Evolutionary conservation across 352 stramenopile genomes (phyloP), one percentile per base, ranked within the genome.

Genomic region (Globisporangium nagaii): DNA sequence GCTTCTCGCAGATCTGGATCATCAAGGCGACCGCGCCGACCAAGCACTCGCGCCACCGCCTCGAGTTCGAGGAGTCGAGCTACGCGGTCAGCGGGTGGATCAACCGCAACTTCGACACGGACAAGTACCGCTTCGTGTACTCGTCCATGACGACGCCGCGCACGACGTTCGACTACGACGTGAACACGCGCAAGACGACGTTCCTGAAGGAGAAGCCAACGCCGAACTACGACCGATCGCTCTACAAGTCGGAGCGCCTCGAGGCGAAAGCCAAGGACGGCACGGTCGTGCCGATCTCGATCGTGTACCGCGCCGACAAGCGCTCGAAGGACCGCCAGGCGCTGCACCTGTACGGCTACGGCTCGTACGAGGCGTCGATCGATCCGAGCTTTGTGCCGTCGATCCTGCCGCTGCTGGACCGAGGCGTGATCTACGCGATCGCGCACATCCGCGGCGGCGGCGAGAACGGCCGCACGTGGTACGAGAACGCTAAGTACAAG

Each of bases 391-490:
- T 99, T 63, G 65, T 85, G 28, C 64, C 79, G 9, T 92, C 86
- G n/a, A 88, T 93, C 44, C 63, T 99, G 13, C 79, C 96, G 27
- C 60, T 99, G 39, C 72, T 99, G 27, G 94, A 99, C 68, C 79
- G 96, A 44, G 96, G 96, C 42, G 85, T 99, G 27, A 87, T 98
- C 37, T 99, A 98, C 67, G 96, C 84, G 1, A 96, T 99, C 50
- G 96, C 96, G 42, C 97, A 99, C 77, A 95, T 99, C 58, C 81
- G 97, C 53, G 96, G 96, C 41, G 96, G 96, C 55, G 95, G 93
- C 51, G 96, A 99, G 71, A 98, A 98, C 79, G 97, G 97, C n/a
- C 78, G 95, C 41, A 87, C 86, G 28, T 99, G 97, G 97, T 99
- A 99, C 62, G 82, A 98, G 58, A 79, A 84, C 54, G 94, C 88